Base-by-base conservation (phyloP, 2,329 filamentous ascomycete species). In the Botrytis tulipae region DNA sequence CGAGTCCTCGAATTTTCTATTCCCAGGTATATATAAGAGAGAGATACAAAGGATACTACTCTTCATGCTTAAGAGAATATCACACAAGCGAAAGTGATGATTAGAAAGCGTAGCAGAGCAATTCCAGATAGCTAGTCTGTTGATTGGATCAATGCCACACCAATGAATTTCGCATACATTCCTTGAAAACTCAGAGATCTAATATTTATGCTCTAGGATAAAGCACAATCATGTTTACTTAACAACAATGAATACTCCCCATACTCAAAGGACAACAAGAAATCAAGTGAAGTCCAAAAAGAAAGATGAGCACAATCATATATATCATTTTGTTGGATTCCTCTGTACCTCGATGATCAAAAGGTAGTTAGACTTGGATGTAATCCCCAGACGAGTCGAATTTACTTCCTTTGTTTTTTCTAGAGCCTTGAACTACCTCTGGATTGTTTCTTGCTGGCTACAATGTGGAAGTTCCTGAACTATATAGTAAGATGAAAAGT, bases 71-170 rank as follows among this genome's bases (percentile, higher is more conserved):
- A 16, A n/a, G 48, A n/a, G 14, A 25, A 51, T 4, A 51, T 5
- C 9, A 48, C 9, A 22, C 1, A 22, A 6, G 9, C 8, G 22
- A 14, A n/a, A 4, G 3, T 4, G 3, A 5, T n/a, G 8, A 4
- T 3, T 0, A 14, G 48, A 14, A 51, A n/a, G 22, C 16, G 10
- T 0, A 54, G 5, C 12, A 5, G 3, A 18, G 51, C n/a, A 29
- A 54, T 29, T 54, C 14, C 14, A 54, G 3, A 29, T 54, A 18
- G 7, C 6, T 16, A 18, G n/a, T 29, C n/a, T 54, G 12, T 3
- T 51, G 22, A 4, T 14, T 29, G n/a, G 14, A 54, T 54, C 14
- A 54, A 29, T 29, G n/a, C 3, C 1, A 16, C 16, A 54, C 14
- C n/a, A 29, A 9, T 1, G 1, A 14, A 18, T 54, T 2, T 1